These are phyloP conservation scores for Paspalum vaginatum DNA, from an alignment of 176 grass and related monocot genomes.

Conservation along the genomic window DNA sequence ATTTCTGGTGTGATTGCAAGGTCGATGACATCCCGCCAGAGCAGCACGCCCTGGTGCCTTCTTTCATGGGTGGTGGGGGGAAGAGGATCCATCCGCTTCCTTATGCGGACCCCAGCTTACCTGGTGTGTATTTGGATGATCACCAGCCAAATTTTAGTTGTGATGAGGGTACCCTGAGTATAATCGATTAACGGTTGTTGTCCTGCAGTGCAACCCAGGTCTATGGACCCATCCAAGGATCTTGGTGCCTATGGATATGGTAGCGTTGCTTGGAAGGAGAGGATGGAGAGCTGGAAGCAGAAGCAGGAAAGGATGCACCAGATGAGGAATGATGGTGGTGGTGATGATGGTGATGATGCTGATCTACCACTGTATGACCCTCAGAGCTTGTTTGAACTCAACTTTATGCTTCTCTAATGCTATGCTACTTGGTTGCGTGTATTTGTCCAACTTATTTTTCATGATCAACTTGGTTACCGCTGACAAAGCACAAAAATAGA, in stretches of 20 bases:
- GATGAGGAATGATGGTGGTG: conserved; percentile 54
- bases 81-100: conserved; percentile 94
- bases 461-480: too few relatives aligned
- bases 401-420: neutral
- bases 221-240: conserved; percentile 97
- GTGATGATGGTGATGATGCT: conserved; percentile 54
- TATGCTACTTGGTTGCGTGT: neutral
- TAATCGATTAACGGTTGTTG: neutral
- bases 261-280: conserved; percentile 90
- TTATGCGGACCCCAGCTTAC: conserved; percentile 69
- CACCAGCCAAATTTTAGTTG: neutral
- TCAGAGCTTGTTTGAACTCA: neutral
- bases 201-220: conserved; percentile 81
- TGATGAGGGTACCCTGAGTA: neutral
- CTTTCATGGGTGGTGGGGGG: conserved; percentile 73
- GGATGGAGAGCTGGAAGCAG: conserved; percentile 94
- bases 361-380: conserved; percentile 80
- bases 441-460: conserved; percentile 20
- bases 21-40: conserved; percentile 90
- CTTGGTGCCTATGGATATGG: conserved; percentile 93
- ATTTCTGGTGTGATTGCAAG: conserved; percentile 35
- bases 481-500: neutral
- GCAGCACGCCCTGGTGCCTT: conserved; percentile 88
- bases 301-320: conserved; percentile 86
- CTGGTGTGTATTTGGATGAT: conserved; percentile 47